Evolutionary conservation across 2,329 filamentous ascomycete species (phyloP).

Genomic region (Domatiomyces globalis): DNA sequence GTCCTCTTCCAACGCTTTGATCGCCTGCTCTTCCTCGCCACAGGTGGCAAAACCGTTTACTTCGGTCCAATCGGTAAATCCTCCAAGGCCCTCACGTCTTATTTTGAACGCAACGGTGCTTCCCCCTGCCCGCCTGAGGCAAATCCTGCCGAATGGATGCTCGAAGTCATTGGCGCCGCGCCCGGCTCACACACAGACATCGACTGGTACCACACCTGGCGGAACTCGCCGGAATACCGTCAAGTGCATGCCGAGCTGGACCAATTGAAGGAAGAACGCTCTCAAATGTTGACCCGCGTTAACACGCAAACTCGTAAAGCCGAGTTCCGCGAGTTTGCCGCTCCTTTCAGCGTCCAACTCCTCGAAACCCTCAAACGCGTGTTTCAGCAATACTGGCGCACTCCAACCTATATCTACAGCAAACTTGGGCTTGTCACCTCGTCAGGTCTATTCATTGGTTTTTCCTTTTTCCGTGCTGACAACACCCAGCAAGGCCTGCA

Average conservation of each 20-base stretch:
- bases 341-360: constrained; percentile 56
- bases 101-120: constrained; percentile 53
- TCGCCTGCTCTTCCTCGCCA: constrained; percentile 48
- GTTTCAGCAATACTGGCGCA: constrained; percentile 87
- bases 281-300: constrained; percentile 25
- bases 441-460: constrained; percentile 63
- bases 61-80: constrained; percentile 53
- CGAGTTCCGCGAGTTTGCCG: constrained; percentile 64
- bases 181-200: constrained; percentile 49
- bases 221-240: constrained; percentile 41
- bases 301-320: constrained; percentile 36
- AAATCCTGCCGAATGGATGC: constrained; percentile 66
- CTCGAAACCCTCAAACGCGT: constrained; percentile 56
- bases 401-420: constrained; percentile 75
- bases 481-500: constrained; percentile 68
- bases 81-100: constrained; percentile 42
- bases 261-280: constrained; percentile 39
- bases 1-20: constrained; percentile 84
- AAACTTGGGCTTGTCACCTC: constrained; percentile 56
- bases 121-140: constrained; percentile 45
- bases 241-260: constrained; percentile 43
- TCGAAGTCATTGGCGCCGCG: constrained; percentile 45
- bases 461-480: constrained; percentile 62
- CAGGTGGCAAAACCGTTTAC: constrained; percentile 53
- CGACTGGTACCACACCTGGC: constrained; percentile 53